Percentiles rank a stretch among this genome's conserved stretches.
These are phyloP conservation scores for Vitis labrusca DNA, from an alignment of 164 flowering plant species.

Conservation along the genomic window DNA sequence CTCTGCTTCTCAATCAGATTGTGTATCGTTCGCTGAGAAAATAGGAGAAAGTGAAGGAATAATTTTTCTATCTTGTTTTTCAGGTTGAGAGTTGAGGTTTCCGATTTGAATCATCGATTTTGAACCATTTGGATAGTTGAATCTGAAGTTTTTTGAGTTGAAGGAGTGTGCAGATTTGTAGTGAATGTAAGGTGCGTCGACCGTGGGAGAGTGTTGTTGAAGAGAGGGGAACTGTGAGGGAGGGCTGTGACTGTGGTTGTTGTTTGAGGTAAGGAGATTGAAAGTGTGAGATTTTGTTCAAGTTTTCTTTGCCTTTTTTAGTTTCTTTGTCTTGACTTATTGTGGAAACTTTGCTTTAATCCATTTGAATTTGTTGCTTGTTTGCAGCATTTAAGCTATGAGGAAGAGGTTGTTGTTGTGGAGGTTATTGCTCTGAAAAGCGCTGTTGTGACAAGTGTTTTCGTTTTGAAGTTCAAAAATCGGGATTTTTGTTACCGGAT, in stretches of 20 bases:
- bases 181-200: too few species aligned
- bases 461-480: neutral
- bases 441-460: neutral
- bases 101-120: too few species aligned
- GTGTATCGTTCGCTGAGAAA: too few species aligned
- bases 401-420: neutral
- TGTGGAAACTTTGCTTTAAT: neutral
- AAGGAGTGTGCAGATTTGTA: too few species aligned
- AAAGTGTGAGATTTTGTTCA: neutral
- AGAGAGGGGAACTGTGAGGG: too few species aligned
- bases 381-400: slow-evolving; percentile 6
- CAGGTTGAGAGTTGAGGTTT: too few species aligned
- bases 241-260: neutral
- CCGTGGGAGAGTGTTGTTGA: too few species aligned
- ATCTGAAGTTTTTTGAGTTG: too few species aligned
- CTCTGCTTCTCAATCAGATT: too few species aligned
- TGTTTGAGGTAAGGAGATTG: neutral
- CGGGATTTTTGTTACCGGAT: neutral
- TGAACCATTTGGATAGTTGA: too few species aligned
- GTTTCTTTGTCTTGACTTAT: neutral
- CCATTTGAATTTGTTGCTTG: neutral
- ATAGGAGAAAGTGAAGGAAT: too few species aligned
- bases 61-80: too few species aligned
- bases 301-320: neutral
- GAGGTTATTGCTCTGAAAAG: neutral